phyloP scores from a whole-genome alignment of 2,329 filamentous ascomycete genomes.

The Thelonectria discophora region DNA sequence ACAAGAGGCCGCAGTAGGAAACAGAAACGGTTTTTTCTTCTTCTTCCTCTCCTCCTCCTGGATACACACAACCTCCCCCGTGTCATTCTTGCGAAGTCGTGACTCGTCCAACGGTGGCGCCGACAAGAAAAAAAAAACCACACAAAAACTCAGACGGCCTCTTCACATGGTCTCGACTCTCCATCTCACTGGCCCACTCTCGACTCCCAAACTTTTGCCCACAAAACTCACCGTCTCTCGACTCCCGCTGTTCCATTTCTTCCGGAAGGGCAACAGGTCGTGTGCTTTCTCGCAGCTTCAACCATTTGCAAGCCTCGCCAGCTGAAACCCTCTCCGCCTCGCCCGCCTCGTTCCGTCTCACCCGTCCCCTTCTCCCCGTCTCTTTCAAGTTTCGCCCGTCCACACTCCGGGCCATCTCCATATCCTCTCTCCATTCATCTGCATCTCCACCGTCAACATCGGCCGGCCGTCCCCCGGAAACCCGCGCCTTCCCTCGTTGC shows the following conservation, averaged over 20 bases:
- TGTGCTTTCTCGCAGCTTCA: slow-evolving; percentile 46
- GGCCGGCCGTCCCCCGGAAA: slow-evolving; percentile 37
- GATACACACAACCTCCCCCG: too few relatives aligned
- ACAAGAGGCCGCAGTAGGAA: too few relatives aligned
- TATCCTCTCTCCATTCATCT: too few relatives aligned
- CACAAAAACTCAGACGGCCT: slow-evolving; percentile 26
- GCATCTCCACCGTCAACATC: slow-evolving; percentile 30
- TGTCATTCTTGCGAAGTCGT: too few relatives aligned
- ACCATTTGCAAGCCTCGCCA: neutral
- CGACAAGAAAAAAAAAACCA: neutral
- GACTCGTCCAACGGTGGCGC: slow-evolving; percentile 14
- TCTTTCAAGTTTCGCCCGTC: slow-evolving; percentile 23
- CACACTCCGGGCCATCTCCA: slow-evolving; percentile 24
- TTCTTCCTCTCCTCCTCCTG: too few relatives aligned
- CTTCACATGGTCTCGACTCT: slow-evolving; percentile 43
- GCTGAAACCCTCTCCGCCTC: too few relatives aligned
- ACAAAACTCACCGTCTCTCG: slow-evolving; percentile 39
- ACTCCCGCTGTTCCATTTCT: slow-evolving; percentile 26
- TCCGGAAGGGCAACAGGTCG: slow-evolving; percentile 52
- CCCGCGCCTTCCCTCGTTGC: slow-evolving; percentile 14
- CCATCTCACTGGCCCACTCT: slow-evolving; percentile 45
- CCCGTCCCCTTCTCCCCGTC: neutral
- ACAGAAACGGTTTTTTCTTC: too few relatives aligned
- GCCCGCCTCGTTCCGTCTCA: neutral
- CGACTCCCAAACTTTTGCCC: slow-evolving; percentile 30